Evolutionary conservation across 306 rosid species (phyloP), one percentile per base, ranked within the genome.

Genomic region (Cucurbita ficifolia): DNA sequence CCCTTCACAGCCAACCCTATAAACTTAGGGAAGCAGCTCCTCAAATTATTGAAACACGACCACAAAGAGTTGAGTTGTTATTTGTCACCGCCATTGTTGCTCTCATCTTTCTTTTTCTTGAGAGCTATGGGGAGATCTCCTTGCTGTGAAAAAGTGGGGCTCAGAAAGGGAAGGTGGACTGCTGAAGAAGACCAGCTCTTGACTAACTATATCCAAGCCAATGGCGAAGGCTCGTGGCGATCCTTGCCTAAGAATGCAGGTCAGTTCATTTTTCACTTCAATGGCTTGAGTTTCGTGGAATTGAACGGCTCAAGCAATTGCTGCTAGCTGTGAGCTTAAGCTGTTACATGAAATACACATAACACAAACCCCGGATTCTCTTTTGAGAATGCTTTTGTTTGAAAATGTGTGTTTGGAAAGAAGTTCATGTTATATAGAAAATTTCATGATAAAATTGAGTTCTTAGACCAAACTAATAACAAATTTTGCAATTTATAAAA

Each of bases 151-250:
- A 92, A 89, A 77, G 85, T 89, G 53, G 97, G 97, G 49, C 60
- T 92, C 56, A 89, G 86, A 83, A 89, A 57, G 65, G 97, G 97
- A 21, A 87, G 92, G 22, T 92, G 97, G 97, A 87, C 96, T 0
- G 35, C 63, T 0, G 91, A 92, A 76, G 97, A 92, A 69, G 97
- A 92, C 77, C 72, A 87, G 58, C 82, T 80, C 59, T 77, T 92
- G 75, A 79, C 57, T n/a, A 81, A 82, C 14, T 86, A 85, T 75
- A 82, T 92, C 62, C 87, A 72, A 8, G 84, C 79, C 39, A 89
- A 87, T 55, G 97, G 97, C 6, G 96, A 89, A 83, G 97, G 97
- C 1, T 86, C 92, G 1, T 92, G 97, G 97, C 89, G 97, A 78
- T 81, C 89, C 33, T 76, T 92, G 53, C 97, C 97, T n/a, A 87